Evolutionary conservation across 2,329 filamentous ascomycete genomes (phyloP).

Genomic region (Stromatinia cepivora): DNA sequence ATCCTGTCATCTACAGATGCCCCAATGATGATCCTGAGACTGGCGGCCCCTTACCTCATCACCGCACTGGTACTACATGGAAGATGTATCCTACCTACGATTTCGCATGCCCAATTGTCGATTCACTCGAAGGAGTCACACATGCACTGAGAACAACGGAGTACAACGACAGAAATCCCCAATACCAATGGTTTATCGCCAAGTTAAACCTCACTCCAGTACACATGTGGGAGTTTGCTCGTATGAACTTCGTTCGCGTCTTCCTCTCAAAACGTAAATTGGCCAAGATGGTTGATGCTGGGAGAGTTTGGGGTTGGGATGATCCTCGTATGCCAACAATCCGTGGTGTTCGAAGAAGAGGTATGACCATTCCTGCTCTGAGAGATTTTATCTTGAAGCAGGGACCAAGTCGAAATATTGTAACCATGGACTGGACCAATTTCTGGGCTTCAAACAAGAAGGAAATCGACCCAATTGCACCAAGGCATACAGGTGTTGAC

Average conservation of each 20-base stretch:
- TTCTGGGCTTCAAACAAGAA: slow-evolving; percentile 76
- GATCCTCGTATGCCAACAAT: slow-evolving; percentile 86
- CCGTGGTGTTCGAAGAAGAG: slow-evolving; percentile 73
- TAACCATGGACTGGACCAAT: slow-evolving; percentile 78
- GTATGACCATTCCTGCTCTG: slow-evolving; percentile 76
- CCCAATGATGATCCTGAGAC: slow-evolving; percentile 56
- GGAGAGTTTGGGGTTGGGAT: slow-evolving; percentile 80
- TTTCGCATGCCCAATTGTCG: slow-evolving; percentile 80
- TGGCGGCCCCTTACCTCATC: slow-evolving; percentile 68
- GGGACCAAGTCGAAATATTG: slow-evolving; percentile 80
- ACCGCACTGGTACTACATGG: slow-evolving; percentile 77
- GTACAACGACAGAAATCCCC: slow-evolving; percentile 83
- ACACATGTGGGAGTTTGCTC: slow-evolving; percentile 81
- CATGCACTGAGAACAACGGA: slow-evolving; percentile 82
- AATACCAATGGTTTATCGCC: slow-evolving; percentile 84
- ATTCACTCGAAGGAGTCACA: slow-evolving; percentile 78
- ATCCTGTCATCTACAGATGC: slow-evolving; percentile 97
- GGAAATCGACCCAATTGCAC: slow-evolving; percentile 74
- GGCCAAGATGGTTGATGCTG: slow-evolving; percentile 76
- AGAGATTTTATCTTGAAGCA: slow-evolving; percentile 84
- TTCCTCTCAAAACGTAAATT: slow-evolving; percentile 86
- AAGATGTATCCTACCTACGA: slow-evolving; percentile 89
- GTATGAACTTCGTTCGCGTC: slow-evolving; percentile 81
- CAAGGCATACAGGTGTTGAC: slow-evolving; percentile 71
- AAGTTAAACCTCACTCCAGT: slow-evolving; percentile 73